phyloP scores from a whole-genome alignment of 176 grass and related monocot species.

The Pontederia crassipes region DNA sequence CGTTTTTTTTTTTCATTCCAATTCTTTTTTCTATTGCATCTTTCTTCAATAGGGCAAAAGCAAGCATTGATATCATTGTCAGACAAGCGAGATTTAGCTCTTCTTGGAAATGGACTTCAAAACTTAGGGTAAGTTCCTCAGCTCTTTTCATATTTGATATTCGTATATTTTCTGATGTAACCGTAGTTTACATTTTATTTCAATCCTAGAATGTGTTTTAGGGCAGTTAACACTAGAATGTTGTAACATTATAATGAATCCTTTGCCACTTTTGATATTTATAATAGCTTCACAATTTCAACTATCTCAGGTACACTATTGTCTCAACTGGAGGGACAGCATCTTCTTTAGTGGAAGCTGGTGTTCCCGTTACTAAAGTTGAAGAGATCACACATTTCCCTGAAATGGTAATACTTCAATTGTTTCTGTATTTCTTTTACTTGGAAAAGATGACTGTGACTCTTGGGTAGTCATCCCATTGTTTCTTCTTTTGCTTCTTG shows the following conservation, averaged over 20 bases:
- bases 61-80: slow-evolving; percentile 61
- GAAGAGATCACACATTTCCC: slow-evolving; percentile 91
- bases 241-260: not conserved
- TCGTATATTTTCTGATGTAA: not conserved
- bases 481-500: too few relatives aligned
- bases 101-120: slow-evolving; percentile 54
- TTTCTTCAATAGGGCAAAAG: slow-evolving; percentile 26
- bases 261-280: not conserved
- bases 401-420: slow-evolving; percentile 61
- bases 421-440: not conserved
- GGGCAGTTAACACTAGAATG: too few relatives aligned
- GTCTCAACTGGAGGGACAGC: slow-evolving; percentile 87
- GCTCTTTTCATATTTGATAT: not conserved
- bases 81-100: slow-evolving; percentile 44
- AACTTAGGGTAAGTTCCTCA: slow-evolving; percentile 39
- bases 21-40: not conserved
- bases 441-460: too few relatives aligned
- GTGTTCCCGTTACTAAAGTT: slow-evolving; percentile 72
- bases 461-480: too few relatives aligned
- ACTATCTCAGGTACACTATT: slow-evolving; percentile 48
- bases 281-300: not conserved
- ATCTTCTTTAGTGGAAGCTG: slow-evolving; percentile 68
- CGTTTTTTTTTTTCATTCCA: not conserved
- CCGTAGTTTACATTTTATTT: too few relatives aligned
- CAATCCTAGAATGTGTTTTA: too few relatives aligned